Base-by-base conservation (phyloP, 164 flowering plant genomes). In the Annona squamosa region DNA sequence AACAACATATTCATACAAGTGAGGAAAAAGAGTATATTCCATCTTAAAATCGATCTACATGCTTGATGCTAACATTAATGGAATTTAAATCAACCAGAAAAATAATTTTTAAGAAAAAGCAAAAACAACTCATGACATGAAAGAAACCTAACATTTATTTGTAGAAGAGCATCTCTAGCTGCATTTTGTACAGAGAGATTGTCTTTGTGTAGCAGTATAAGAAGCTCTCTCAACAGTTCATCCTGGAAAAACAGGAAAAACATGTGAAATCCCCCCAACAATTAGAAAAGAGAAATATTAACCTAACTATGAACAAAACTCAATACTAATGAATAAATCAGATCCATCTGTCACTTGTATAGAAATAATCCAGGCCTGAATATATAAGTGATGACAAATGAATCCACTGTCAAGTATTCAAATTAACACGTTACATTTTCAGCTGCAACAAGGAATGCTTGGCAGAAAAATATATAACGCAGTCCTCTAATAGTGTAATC, bases 141-240 rank as follows among this genome's bases (percentile, higher is more conserved):
- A 61, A 72, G 66, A n/a, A 64, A 76, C 79, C 89, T 64, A 71
- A 91, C 98, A 77, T 88, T 79, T 74, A 93, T 67, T 45, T 89
- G 91, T 76, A 88, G 73, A 75, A 95, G 71, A 44, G 94, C 87
- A 61, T 87, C 96, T 71, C 84, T 85, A 18, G 91, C 78, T 5
- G 96, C 90, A 83, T 79, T 86, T 72, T 91, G 95, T 71, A 95
- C 75, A 71, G 79, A 83, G 48, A 77, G 84, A 76, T 83, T 85
- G 42, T 81, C 81, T 82, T 79, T 83, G 26, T 92, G 88, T 66
- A 78, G 84, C 71, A 95, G 79, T 73, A 74, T 46, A 48, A 92
- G 86, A 44, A 95, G 86, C 1, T 83, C 77, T 46, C 44, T 81
- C 78, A 94, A 84, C 17, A 94, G 65, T 67, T 71, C 72, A 72